Conservation (phyloP, 495 filamentous ascomycete species). For the Pyrenopolyporus hunteri region DNA sequence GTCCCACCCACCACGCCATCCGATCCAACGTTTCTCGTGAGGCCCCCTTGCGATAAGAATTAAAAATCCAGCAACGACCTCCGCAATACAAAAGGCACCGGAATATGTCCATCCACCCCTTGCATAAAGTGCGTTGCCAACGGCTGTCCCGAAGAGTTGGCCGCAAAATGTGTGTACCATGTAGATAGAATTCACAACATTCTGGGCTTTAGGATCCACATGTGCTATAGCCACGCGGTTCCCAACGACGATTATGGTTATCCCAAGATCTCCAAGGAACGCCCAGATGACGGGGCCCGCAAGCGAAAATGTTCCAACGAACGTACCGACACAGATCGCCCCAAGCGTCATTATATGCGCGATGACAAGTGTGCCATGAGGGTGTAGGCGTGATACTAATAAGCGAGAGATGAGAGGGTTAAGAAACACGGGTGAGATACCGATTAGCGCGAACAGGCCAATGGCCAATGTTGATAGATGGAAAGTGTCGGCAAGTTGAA, state of each 20-base stretch:
- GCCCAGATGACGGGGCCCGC: conserved; percentile 73
- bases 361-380: conserved; percentile 64
- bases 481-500: conserved; percentile 71
- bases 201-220: conserved; percentile 69
- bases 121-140: conserved; percentile 72
- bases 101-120: conserved; percentile 65
- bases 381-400: conserved; percentile 66
- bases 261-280: conserved; percentile 69
- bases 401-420: conserved; percentile 65
- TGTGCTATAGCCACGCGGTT: conserved; percentile 71
- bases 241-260: conserved; percentile 70
- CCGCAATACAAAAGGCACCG: conserved; percentile 66
- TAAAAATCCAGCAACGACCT: conserved; percentile 60
- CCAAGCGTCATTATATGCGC: conserved; percentile 56
- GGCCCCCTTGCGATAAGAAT: conserved; percentile 62
- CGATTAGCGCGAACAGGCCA: conserved; percentile 74
- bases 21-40: conserved; percentile 67
- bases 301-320: conserved; percentile 63
- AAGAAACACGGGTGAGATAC: conserved; percentile 64
- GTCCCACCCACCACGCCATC: conserved; percentile 68
- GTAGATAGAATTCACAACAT: conserved; percentile 74
- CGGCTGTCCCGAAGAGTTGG: conserved; percentile 72
- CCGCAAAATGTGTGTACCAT: conserved; percentile 76
- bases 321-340: conserved; percentile 69
- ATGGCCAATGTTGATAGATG: conserved; percentile 64